These are phyloP conservation scores for Calonectria naviculata DNA, from an alignment of 2,329 filamentous ascomycete genomes.

Conservation along the genomic window DNA sequence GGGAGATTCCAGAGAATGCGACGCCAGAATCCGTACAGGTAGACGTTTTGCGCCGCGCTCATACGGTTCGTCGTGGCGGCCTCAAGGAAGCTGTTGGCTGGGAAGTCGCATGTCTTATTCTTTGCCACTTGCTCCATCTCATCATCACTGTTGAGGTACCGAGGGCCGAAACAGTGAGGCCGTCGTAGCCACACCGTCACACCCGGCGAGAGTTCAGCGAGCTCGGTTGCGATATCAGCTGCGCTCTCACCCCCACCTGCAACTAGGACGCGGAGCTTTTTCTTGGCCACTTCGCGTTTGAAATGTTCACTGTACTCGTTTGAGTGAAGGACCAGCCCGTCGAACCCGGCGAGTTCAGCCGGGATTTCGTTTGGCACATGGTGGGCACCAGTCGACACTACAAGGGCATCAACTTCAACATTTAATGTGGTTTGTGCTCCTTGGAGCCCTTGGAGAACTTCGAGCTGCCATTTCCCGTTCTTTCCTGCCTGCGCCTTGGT, in stretches of 20 bases:
- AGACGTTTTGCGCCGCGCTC: not conserved
- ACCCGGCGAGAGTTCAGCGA: not conserved
- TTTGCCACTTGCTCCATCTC: not conserved
- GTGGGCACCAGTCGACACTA: not conserved
- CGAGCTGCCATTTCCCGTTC: not conserved
- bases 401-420: not conserved
- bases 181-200: not conserved
- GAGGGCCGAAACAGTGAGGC: not conserved
- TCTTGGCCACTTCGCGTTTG: not conserved
- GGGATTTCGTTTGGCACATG: not conserved
- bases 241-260: not conserved
- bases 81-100: not conserved
- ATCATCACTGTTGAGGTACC: not conserved
- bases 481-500: not conserved
- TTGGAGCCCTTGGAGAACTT: not conserved
- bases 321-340: not conserved
- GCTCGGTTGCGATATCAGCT: not conserved
- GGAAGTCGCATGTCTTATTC: not conserved
- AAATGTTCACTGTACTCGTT: not conserved
- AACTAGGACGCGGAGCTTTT: not conserved
- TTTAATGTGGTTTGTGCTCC: not conserved
- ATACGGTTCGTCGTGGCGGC: conserved; percentile 1
- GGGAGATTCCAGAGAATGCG: not conserved
- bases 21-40: not conserved
- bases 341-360: not conserved